Evolutionary conservation across 202 grass and related monocot genomes (phyloP), one percentile per base, ranked within the genome.

Genomic region (Panicum hallii): DNA sequence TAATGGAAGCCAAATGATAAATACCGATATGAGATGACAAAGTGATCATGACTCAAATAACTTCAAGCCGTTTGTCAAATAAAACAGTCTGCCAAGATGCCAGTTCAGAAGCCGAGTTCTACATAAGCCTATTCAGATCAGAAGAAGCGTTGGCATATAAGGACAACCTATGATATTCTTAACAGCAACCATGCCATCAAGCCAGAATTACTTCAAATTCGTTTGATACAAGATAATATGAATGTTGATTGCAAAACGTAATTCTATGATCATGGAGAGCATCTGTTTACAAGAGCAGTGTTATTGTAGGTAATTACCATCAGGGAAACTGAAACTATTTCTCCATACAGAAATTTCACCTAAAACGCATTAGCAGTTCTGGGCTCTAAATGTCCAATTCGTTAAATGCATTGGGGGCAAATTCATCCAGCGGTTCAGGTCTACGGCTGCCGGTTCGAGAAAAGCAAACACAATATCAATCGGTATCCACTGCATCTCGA

Each of bases 301-400:
- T 54, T 67, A 22, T 38, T 11, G 40, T 17, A 15, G 38, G 28
- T 55, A 72, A 72, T 14, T 53, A 55, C 43, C 41, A 52, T 22
- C 12, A 43, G 8, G 2, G 13, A 2, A 79, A 12, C 2, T 75
- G 32, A 68, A 63, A 54, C 13, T 48, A 73, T 55, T 78, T 42
- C 20, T 48, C 20, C 13, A 38, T 49, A 48, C 15, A 78, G 40
- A 13, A 90, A 90, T 20, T 23, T 53, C 67, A 82, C 2, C 20
- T 36, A 42, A 9, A 57, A 16, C 38, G 26, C 13, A 88, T 74
- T 50, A 76, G 17, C 49, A 67, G 5, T 69, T 80, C 38, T 55
- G 38, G n/a, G 36, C 38, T 70, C 14, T 23, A 82, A 71, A 72
- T 61, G 11, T 22, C 16, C 54, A 48, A 71, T 14, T 72, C 5